Evolutionary conservation across 129 eudicot genomes (phyloP), one percentile per base, ranked within the genome.

Genomic region (Arctium lappa): DNA sequence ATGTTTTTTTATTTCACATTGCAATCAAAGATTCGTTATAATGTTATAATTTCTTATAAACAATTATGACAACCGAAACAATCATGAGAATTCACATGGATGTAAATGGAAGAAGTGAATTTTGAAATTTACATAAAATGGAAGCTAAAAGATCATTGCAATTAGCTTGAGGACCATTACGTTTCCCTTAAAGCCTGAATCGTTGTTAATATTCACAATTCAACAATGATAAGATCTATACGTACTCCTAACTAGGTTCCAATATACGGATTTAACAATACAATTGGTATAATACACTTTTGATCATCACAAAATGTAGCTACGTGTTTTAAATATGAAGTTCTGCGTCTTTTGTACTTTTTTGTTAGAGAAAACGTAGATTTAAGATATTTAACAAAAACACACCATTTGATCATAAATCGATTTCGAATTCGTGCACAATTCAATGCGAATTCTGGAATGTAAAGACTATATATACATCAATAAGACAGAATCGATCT

Each of bases 381-480:
- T 63, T 42, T 63, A 63, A 65, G 27, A 79, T 68, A 29, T 12
- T 29, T 39, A 79, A 27, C 30, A 22, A 18, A 18, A 36, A 82
- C 69, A 81, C 32, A 12, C 34, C n/a, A 31, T 53, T 30, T 62
- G 13, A 48, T 13, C 32, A 60, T 31, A 62, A 73, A 62, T 74
- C 80, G 27, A 63, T 39, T 74, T 38, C 40, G 56, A 2, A 46
- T 36, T 72, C 38, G n/a, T n/a, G 29, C 38, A 72, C 37, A 38
- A 48, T 33, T 80, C 84, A 80, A 80, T 56, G 13, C 9, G 8
- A 60, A 60, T 60, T 60, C 22, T n/a, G 68, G 29, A 66, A 78
- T 65, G 62, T 38, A 78, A 48, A 30, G 8, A 69, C 29, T 9
- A 2, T 69, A 76, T 75, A 75, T 65, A 42, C 69, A 38, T 75